phyloP scores from a whole-genome alignment of 2,329 filamentous ascomycete genomes.

The Talaromyces sp. region DNA sequence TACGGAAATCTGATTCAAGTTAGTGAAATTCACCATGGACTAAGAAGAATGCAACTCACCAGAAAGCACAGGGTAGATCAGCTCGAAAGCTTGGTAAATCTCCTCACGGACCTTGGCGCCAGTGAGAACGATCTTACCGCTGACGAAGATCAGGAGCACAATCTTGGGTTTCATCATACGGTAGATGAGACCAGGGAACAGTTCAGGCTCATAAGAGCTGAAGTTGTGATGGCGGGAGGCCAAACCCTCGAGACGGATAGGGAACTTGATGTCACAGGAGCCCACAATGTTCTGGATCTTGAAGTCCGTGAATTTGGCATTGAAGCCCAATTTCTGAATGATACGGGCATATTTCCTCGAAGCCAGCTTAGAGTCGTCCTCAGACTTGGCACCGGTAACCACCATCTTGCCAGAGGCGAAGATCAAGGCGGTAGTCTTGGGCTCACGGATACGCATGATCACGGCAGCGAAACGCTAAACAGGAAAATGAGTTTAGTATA shows the following conservation, averaged over 20 bases:
- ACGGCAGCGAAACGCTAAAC: constrained; percentile 93
- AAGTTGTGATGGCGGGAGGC: constrained; percentile 98
- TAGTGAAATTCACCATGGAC: too few relatives aligned
- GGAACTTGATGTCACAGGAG: constrained; percentile 98
- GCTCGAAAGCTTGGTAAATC: constrained; percentile 93
- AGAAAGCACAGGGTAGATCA: constrained; percentile 94
- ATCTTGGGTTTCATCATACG: constrained; percentile 99
- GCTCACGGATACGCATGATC: constrained; percentile 99
- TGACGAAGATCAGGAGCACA: constrained; percentile 94
- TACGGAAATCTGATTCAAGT: constrained; percentile 64
- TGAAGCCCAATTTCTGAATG: constrained; percentile 99
- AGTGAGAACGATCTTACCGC: constrained; percentile 95
- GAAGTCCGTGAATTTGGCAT: constrained; percentile 99
- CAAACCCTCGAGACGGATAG: constrained; percentile 91
- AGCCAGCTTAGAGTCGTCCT: constrained; percentile 95
- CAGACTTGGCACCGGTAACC: constrained; percentile 94
- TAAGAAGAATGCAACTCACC: too few relatives aligned
- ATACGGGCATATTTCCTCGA: constrained; percentile 97
- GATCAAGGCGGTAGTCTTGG: constrained; percentile 96
- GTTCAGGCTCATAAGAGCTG: constrained; percentile 95
- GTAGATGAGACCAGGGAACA: constrained; percentile 99
- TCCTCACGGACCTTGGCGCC: constrained; percentile 97
- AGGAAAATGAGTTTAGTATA: constrained; percentile 39
- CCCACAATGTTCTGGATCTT: constrained; percentile 99
- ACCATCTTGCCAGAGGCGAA: constrained; percentile 99